Conservation (phyloP, 2,329 filamentous ascomycete genomes). For the Aspergillus sp. region DNA sequence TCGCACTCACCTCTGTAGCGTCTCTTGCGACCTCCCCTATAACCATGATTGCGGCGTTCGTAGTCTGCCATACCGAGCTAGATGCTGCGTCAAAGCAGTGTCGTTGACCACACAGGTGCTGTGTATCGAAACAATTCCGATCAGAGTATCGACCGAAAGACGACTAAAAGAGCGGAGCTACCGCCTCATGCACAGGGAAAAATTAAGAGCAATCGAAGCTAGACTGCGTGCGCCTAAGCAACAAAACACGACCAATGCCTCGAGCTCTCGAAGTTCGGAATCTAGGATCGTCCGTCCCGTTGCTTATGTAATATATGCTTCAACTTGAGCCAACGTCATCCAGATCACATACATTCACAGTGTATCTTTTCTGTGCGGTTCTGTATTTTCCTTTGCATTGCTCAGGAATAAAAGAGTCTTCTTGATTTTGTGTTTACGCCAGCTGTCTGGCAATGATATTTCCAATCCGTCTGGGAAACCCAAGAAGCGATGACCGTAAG, state of each 20-base stretch:
- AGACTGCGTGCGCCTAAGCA: constrained; percentile 12
- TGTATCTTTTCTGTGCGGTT: constrained; percentile 7
- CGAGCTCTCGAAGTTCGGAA: constrained; percentile 12
- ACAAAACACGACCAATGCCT: constrained; percentile 14
- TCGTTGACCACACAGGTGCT: background rate
- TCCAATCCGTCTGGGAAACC: no score
- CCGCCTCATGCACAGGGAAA: background rate
- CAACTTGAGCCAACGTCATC: background rate
- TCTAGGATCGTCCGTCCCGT: constrained; percentile 18
- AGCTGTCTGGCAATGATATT: no score
- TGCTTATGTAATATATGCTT: constrained; percentile 16
- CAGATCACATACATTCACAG: background rate
- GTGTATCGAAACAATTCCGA: background rate
- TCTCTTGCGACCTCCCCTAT: constrained; percentile 63
- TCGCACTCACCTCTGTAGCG: constrained; percentile 67
- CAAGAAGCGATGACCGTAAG: no score
- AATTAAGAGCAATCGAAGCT: constrained; percentile 3
- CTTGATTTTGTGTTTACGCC: no score
- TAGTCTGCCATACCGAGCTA: constrained; percentile 49
- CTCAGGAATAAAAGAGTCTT: no score
- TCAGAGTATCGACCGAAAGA: background rate
- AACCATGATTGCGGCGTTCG: constrained; percentile 55
- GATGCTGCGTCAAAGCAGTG: background rate
- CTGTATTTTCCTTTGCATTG: no score
- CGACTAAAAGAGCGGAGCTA: background rate